These are phyloP conservation scores for Aegilops longissima DNA, from an alignment of 176 grass and related monocot genomes.

Conservation along the genomic window DNA sequence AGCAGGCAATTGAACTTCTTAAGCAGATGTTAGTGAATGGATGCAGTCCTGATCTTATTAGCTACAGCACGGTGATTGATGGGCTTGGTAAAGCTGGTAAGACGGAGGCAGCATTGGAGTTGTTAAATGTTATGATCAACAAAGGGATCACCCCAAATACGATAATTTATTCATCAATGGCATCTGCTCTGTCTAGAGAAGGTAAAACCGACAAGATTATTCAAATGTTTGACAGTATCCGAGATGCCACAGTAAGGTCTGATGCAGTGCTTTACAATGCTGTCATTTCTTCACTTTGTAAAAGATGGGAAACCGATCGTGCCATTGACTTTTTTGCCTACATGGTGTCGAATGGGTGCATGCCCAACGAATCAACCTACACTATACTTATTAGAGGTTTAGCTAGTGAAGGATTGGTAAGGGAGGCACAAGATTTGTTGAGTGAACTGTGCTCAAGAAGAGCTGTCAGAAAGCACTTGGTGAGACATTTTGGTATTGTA, in stretches of 20 bases:
- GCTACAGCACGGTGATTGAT: conserved; percentile 55
- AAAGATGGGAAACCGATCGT: conserved; percentile 40
- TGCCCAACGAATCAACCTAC: conserved; percentile 48
- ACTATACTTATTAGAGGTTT: conserved; percentile 54
- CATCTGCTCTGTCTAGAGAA: conserved; percentile 48
- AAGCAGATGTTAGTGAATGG: conserved; percentile 57
- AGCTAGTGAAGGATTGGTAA: conserved; percentile 45
- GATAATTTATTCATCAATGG: conserved; percentile 50
- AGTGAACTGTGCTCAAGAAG: conserved; percentile 38
- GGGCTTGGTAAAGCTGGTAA: conserved; percentile 57
- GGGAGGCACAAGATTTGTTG: conserved; percentile 47
- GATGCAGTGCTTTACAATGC: conserved; percentile 52
- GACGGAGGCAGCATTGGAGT: conserved; percentile 38
- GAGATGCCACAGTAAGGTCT: conserved; percentile 33
- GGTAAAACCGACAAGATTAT: conserved; percentile 40
- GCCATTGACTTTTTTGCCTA: conserved; percentile 47
- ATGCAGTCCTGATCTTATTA: conserved; percentile 51
- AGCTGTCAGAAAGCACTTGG: conserved; percentile 41
- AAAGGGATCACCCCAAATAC: conserved; percentile 55
- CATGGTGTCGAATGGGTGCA: conserved; percentile 47
- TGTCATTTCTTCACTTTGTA: conserved; percentile 52
- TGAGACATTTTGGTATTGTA: conserved; percentile 39
- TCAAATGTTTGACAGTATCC: conserved; percentile 38
- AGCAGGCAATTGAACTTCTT: conserved; percentile 57
- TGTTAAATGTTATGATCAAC: conserved; percentile 49